phyloP scores from a whole-genome alignment of 1,139 yeast species.

The Lodderomyces metapsilosis region DNA sequence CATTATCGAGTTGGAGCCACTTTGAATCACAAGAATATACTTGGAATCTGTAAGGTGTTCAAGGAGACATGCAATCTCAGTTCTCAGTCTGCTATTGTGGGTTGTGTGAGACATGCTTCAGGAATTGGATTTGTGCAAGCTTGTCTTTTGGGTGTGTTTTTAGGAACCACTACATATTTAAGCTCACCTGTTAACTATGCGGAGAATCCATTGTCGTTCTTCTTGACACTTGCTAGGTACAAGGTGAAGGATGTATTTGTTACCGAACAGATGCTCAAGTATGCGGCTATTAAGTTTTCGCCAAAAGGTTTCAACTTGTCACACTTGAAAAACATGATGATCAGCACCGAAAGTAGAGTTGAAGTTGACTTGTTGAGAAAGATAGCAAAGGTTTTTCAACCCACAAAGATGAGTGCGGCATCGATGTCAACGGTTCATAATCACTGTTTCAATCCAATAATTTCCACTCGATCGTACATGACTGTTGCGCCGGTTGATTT shows the following conservation, averaged over 20 bases:
- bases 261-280: slow-evolving; percentile 80
- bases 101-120: slow-evolving; percentile 79
- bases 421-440: slow-evolving; percentile 77
- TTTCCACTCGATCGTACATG: slow-evolving; percentile 83
- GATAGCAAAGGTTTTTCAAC: slow-evolving; percentile 62
- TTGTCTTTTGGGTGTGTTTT: slow-evolving; percentile 74
- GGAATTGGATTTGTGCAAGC: slow-evolving; percentile 90
- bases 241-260: slow-evolving; percentile 86
- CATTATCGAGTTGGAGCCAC: slow-evolving; percentile 66
- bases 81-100: slow-evolving; percentile 70
- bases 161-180: slow-evolving; percentile 83
- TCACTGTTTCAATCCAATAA: slow-evolving; percentile 78
- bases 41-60: slow-evolving; percentile 82
- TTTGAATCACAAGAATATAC: slow-evolving; percentile 60
- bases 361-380: slow-evolving; percentile 58
- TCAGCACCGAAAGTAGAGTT: slow-evolving; percentile 77
- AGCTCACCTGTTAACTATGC: slow-evolving; percentile 80
- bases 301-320: slow-evolving; percentile 66
- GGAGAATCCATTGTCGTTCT: slow-evolving; percentile 71
- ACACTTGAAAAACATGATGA: slow-evolving; percentile 76
- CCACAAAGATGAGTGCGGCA: slow-evolving; percentile 64
- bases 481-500: slow-evolving; percentile 86
- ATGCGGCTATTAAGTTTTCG: slow-evolving; percentile 63
- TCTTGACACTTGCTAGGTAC: slow-evolving; percentile 68
- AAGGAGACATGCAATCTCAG: slow-evolving; percentile 90